These are phyloP conservation scores for Pyrenula massariospora DNA, from an alignment of 495 filamentous ascomycete genomes.

Conservation along the genomic window DNA sequence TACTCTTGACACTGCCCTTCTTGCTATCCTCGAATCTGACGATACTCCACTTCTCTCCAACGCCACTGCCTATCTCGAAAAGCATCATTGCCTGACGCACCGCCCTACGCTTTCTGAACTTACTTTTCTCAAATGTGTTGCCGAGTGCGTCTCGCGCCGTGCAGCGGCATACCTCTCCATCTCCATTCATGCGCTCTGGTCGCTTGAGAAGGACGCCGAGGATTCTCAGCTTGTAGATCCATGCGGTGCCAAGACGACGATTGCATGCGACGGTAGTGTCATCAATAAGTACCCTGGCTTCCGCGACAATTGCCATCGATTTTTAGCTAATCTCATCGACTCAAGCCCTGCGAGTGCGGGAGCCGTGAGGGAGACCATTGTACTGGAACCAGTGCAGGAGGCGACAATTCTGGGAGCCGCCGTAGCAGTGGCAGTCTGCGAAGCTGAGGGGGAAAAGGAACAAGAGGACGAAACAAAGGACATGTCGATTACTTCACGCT, in stretches of 20 bases:
- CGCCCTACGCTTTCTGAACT: constrained; percentile 39
- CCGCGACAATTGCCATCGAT: constrained; percentile 35
- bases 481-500: no score
- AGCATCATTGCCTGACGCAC: constrained; percentile 33
- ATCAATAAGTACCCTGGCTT: constrained; percentile 50
- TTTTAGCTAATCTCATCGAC: constrained; percentile 32
- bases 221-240: constrained; percentile 17
- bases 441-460: not conserved
- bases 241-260: constrained; percentile 28
- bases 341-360: constrained; percentile 9
- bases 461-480: no score
- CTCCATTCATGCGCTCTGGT: constrained; percentile 53
- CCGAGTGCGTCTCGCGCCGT: constrained; percentile 42
- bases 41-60: constrained; percentile 28
- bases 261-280: constrained; percentile 47
- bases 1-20: constrained; percentile 58
- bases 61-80: constrained; percentile 35
- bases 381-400: constrained; percentile 37
- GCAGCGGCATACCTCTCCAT: constrained; percentile 53
- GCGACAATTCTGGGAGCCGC: constrained; percentile 45
- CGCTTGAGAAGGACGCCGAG: constrained; percentile 39
- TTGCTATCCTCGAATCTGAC: constrained; percentile 44
- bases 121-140: constrained; percentile 39
- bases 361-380: constrained; percentile 16
- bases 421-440: constrained; percentile 37